Evolutionary conservation across 1,284 basidiomycete species (phyloP).

Genomic region (Inonotus obliquus): DNA sequence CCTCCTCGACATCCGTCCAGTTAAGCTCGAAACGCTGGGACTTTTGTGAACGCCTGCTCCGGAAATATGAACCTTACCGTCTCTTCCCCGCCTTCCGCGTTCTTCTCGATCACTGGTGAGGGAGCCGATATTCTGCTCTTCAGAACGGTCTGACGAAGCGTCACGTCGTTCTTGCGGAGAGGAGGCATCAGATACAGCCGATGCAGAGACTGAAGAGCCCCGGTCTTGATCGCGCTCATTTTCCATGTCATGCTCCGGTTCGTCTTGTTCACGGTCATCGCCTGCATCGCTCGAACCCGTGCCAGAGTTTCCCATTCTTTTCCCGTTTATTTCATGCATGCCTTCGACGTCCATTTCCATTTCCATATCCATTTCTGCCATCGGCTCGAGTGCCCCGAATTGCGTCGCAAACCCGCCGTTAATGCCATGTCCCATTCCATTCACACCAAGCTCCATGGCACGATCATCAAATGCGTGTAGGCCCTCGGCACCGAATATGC

Average conservation of each 20-base stretch:
- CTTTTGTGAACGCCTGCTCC: neutral
- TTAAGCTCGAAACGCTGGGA: neutral
- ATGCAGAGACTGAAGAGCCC: neutral
- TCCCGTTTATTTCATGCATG: conserved; percentile 54
- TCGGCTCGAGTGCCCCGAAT: conserved; percentile 18
- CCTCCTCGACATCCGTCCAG: neutral
- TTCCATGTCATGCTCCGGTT: conserved; percentile 14
- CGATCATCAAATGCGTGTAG: conserved; percentile 4
- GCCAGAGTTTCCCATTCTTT: conserved; percentile 45
- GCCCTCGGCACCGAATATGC: conserved; percentile 1
- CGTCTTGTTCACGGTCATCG: conserved; percentile 18
- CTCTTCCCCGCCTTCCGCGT: neutral
- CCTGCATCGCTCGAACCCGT: conserved; percentile 8
- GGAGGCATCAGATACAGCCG: neutral
- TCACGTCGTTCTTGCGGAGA: neutral
- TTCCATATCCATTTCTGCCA: conserved; percentile 21
- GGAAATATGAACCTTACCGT: neutral
- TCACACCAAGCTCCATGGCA: conserved; percentile 2
- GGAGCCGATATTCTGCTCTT: neutral
- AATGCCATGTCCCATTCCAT: conserved; percentile 13
- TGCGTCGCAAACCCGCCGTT: conserved; percentile 9
- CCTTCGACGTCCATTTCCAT: conserved; percentile 24
- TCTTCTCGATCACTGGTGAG: neutral
- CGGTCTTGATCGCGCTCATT: conserved; percentile 5
- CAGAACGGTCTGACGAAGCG: neutral